phyloP scores from a whole-genome alignment of 2,329 filamentous ascomycete genomes.

The Aureobasidium pullulans region DNA sequence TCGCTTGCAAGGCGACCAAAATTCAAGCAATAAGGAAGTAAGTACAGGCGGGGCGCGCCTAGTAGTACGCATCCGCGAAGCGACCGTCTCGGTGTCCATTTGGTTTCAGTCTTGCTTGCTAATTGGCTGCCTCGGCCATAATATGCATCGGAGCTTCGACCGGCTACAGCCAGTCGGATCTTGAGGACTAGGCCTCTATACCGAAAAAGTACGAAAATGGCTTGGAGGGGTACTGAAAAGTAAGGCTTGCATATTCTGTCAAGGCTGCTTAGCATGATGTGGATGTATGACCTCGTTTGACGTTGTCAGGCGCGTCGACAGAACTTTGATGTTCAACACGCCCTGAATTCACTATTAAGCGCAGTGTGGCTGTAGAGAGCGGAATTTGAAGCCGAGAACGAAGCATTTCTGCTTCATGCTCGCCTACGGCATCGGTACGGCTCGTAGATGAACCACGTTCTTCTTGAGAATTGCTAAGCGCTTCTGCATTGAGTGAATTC shows the following conservation, averaged over 20 bases:
- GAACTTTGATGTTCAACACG: background rate
- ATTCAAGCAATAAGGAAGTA: conserved; percentile 1
- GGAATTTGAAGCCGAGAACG: background rate
- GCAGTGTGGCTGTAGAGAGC: background rate
- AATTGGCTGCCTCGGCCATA: background rate
- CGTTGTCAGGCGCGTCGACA: background rate
- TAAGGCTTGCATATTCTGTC: background rate
- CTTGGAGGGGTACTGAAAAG: background rate
- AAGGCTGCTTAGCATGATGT: too few relatives aligned
- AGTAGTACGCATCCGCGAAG: background rate
- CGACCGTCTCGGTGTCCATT: background rate
- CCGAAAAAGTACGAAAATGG: background rate
- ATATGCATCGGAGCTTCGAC: background rate
- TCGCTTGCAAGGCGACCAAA: background rate
- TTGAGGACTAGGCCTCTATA: background rate
- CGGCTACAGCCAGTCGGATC: background rate
- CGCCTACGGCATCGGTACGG: background rate
- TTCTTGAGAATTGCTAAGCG: background rate
- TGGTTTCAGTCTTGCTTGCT: too few relatives aligned
- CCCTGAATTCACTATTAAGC: background rate
- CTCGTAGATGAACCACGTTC: background rate
- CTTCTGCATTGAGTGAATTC: background rate
- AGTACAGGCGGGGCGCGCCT: background rate
- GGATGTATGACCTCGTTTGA: too few relatives aligned
- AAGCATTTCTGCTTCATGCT: background rate